Evolutionary conservation across 352 stramenopile genomes (phyloP).

Genomic region (Globisporangium okanoganense): DNA sequence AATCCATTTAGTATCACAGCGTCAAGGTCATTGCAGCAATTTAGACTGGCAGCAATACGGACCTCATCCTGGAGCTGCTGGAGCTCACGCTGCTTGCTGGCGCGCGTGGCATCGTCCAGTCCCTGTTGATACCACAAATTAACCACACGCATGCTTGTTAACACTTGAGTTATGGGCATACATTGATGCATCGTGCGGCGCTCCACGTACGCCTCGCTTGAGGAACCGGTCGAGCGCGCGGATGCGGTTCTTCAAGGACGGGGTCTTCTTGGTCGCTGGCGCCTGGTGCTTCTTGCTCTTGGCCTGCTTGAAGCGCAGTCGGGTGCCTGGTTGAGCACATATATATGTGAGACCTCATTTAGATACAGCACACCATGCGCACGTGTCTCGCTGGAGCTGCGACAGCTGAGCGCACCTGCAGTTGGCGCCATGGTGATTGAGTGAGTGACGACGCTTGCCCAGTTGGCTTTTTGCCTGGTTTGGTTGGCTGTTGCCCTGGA

Average conservation of each 20-base stretch:
- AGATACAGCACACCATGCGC: too few species aligned
- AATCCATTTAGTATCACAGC: not conserved
- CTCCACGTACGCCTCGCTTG: slow-evolving; percentile 44
- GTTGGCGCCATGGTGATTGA: slow-evolving; percentile 40
- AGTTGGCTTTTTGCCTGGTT: not conserved
- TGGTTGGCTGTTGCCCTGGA: slow-evolving; percentile 1
- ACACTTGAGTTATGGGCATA: not conserved
- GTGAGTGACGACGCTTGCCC: not conserved
- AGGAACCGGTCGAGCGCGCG: slow-evolving; percentile 76
- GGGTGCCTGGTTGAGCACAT: slow-evolving; percentile 39
- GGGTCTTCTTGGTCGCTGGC: slow-evolving; percentile 52
- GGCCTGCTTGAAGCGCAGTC: slow-evolving; percentile 66
- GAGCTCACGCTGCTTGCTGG: slow-evolving; percentile 47
- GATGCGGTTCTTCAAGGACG: slow-evolving; percentile 83
- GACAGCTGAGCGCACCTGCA: slow-evolving; percentile 24
- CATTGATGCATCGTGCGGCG: not conserved
- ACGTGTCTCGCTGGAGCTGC: not conserved
- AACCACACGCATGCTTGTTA: not conserved
- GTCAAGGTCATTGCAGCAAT: not conserved
- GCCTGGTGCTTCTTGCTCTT: slow-evolving; percentile 44
- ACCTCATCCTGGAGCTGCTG: slow-evolving; percentile 47
- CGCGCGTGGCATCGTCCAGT: slow-evolving; percentile 35
- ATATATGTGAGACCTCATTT: not conserved
- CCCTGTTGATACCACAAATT: slow-evolving; percentile 19
- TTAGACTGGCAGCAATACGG: not conserved